Evolutionary conservation across 495 filamentous ascomycete genomes (phyloP).

Genomic region (Cladorrhinum samala): DNA sequence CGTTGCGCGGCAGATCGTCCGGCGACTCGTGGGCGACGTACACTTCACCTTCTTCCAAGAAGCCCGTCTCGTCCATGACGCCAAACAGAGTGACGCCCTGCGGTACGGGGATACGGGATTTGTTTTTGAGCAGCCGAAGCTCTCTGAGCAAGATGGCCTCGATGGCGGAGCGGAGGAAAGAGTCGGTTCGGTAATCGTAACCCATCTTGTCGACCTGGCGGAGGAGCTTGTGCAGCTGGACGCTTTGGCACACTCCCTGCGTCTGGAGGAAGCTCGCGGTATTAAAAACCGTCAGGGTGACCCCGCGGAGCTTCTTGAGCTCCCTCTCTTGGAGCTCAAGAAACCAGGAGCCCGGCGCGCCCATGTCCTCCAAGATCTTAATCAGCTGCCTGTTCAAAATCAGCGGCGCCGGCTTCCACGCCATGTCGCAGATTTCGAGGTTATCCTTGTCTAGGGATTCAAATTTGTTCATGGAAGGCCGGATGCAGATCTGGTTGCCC

Average conservation of each 20-base stretch:
- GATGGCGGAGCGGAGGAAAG: conserved; percentile 56
- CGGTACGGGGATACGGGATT: conserved; percentile 61
- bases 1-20: conserved; percentile 15
- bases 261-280: conserved; percentile 56
- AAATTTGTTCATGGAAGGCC: conserved; percentile 77
- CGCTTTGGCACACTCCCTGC: conserved; percentile 47
- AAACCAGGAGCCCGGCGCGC: conserved; percentile 50
- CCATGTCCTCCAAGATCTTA: conserved; percentile 74
- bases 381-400: conserved; percentile 71
- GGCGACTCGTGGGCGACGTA: conserved; percentile 38
- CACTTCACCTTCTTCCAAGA: conserved; percentile 59
- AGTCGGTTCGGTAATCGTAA: conserved; percentile 56
- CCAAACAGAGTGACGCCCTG: conserved; percentile 70
- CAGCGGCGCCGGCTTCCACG: conserved; percentile 57
- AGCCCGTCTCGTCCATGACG: conserved; percentile 75
- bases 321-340: conserved; percentile 52
- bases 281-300: conserved; percentile 48
- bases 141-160: conserved; percentile 59
- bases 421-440: conserved; percentile 71
- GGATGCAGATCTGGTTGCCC: conserved; percentile 50
- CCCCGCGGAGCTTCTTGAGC: conserved; percentile 49
- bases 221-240: conserved; percentile 55
- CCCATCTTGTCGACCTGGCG: conserved; percentile 44
- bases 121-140: conserved; percentile 68
- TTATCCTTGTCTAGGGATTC: conserved; percentile 42